Evolutionary conservation across 129 eudicot species (phyloP), one percentile per base, ranked within the genome.

Genomic region (Sambucus nigra): DNA sequence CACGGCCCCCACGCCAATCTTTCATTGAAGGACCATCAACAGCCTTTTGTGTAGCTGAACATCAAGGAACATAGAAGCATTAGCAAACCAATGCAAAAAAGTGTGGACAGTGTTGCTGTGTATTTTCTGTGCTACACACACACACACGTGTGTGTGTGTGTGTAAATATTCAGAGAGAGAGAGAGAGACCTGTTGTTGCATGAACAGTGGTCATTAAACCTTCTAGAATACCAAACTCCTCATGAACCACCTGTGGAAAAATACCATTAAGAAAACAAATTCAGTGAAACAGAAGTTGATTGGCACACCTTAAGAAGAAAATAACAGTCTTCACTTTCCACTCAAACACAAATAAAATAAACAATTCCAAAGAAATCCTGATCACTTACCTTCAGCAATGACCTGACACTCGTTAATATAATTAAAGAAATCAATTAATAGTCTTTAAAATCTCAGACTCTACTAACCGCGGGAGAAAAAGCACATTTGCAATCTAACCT

Each of bases 11-110:
- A 22, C 98, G 74, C 95, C 98, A 91, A 57, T 91, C 98, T 71
- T 91, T 91, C 98, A 85, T 85, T 53, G 95, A 91, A 57, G 98
- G 98, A 17, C 98, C 95, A 67, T 91, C 98, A 32, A 91, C 98
- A 8, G 98, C 77, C 69, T 91, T 91, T 39, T 91, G 98, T 26
- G 98, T 91, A 51, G 98, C 98, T 91, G 80, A 60, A 56, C 40
- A 57, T 40, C 32, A 25, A 55, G 27, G 38, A 40, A 44, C 47
- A 60, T n/a, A 26, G 25, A n/a, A 25, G 11, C 23, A 41, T 51
- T 13, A 32, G 20, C 33, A 65, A 13, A 21, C 8, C 7, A 20
- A 33, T 19, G 33, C 24, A 35, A 28, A 53, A 13, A 28, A 14
- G n/a, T 31, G 25, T 45, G 22, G 24, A 19, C 9, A 44, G 0